phyloP scores from a whole-genome alignment of 1,284 basidiomycete species.

The Tremellales sp. region DNA sequence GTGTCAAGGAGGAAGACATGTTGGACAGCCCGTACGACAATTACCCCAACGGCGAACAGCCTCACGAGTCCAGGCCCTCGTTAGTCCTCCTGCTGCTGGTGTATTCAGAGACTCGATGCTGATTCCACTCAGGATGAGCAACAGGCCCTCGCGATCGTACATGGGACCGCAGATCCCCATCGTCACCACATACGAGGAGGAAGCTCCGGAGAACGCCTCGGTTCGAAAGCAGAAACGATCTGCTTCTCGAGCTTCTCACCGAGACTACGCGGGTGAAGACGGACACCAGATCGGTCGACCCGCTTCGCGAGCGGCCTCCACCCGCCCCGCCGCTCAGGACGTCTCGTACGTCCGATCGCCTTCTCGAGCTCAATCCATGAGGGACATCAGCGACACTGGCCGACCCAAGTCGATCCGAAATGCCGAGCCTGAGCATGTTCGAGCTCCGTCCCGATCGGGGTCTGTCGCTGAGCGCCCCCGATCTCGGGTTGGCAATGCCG shows the following conservation, averaged over 20 bases:
- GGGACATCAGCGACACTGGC: not conserved
- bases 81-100: not conserved
- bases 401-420: not conserved
- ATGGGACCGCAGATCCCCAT: conserved; percentile 33
- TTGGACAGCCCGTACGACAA: no score
- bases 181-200: conserved; percentile 36
- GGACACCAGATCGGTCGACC: conserved; percentile 1
- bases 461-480: conserved; percentile 10
- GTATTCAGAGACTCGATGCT: not conserved
- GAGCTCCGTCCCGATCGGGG: conserved; percentile 6
- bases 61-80: not conserved
- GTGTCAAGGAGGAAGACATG: no score
- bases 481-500: conserved; percentile 9
- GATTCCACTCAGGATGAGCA: conserved; percentile 7
- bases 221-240: conserved; percentile 12
- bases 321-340: conserved; percentile 11
- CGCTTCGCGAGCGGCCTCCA: conserved; percentile 17
- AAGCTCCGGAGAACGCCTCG: conserved; percentile 14
- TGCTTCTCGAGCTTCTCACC: not conserved
- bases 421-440: not conserved
- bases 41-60: no score
- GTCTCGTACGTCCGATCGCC: conserved; percentile 2
- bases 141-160: conserved; percentile 42
- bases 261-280: not conserved
- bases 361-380: not conserved